Base-by-base conservation (phyloP, 2,329 filamentous ascomycete species). In the Fusarium sp. region DNA sequence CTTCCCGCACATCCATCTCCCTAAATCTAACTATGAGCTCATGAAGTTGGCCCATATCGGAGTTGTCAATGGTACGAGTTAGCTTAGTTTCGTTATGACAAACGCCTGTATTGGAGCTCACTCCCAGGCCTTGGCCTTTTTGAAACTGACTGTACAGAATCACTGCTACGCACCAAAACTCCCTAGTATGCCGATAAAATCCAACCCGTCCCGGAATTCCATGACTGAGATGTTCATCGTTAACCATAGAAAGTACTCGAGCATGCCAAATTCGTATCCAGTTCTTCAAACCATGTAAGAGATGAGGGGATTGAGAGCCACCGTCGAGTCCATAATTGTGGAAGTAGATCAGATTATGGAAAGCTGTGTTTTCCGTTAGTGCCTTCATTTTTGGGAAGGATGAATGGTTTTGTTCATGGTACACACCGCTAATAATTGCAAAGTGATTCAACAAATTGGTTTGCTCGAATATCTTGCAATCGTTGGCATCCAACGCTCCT, bases 291-390 rank as follows among this genome's bases (percentile, higher is more conserved):
- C 60, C 66, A 33, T 28, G 1, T 13, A 30, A 24, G 4, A 68
- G 39, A 3, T 40, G 8, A 0, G 9, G 22, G 1, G 53, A 43
- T 3, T 22, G 35, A 32, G 55, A 32, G 7, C 64, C 56, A 30
- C 28, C 11, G 10, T 30, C 28, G 4, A 30, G 11, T 11, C 28
- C 28, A 30, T 30, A 30, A 3, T 62, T 41, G 7, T 68, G 64
- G 26, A 58, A 46, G 19, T 58, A 68, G 5, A 68, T 53, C 2
- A 68, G 56, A 20, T 65, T 65, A 20, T 68, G 64, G 5, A 68
- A 65, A 7, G 64, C 64, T 68, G 28, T 5, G 17, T 11, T 6
- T 17, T 20, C 17, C 15, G 4, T 45, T 20, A 45, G 24, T 20
- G 3, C 13, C 9, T 6, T 44, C 9, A 2, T 3, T 28, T 4